Conservation (phyloP, 2,329 filamentous ascomycete species). For the Hymenoscyphus albidus region DNA sequence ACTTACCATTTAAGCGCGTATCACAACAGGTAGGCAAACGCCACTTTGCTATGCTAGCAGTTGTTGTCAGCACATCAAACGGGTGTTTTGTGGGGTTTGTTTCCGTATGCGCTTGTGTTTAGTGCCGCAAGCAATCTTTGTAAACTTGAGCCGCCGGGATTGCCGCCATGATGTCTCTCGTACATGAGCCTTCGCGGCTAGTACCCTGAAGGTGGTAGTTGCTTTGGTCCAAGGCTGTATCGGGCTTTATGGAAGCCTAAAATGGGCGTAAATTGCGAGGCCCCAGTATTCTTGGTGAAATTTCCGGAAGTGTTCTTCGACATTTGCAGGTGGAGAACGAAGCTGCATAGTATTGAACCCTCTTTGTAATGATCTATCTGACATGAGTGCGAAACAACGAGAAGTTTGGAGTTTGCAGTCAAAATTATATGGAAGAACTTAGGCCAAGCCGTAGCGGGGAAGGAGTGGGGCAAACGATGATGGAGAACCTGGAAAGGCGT, state of each 20-base stretch:
- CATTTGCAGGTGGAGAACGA: not conserved
- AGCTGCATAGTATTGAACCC: not conserved
- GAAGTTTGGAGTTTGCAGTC: not conserved
- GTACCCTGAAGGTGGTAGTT: not conserved
- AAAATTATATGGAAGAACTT: not conserved
- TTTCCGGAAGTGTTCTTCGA: not conserved
- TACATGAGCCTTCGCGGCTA: not conserved
- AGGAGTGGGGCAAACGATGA: not conserved
- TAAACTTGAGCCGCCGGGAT: not conserved
- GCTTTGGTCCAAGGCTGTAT: not conserved
- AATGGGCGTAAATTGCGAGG: not conserved
- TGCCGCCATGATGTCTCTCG: not conserved
- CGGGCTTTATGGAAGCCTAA: not conserved
- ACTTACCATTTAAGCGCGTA: not conserved
- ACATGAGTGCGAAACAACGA: not conserved
- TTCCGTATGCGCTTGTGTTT: not conserved
- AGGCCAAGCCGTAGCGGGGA: not conserved
- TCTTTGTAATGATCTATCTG: not conserved
- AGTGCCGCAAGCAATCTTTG: not conserved
- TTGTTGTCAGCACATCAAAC: not conserved
- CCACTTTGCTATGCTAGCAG: not conserved
- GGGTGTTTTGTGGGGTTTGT: not conserved
- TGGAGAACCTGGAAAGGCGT: not conserved
- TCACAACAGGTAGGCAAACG: not conserved
- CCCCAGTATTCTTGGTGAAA: not conserved